Percentiles rank a stretch among this genome's conserved stretches.
phyloP scores from a whole-genome alignment of 2,329 filamentous ascomycete genomes.

The Aspergillus phoenicis region DNA sequence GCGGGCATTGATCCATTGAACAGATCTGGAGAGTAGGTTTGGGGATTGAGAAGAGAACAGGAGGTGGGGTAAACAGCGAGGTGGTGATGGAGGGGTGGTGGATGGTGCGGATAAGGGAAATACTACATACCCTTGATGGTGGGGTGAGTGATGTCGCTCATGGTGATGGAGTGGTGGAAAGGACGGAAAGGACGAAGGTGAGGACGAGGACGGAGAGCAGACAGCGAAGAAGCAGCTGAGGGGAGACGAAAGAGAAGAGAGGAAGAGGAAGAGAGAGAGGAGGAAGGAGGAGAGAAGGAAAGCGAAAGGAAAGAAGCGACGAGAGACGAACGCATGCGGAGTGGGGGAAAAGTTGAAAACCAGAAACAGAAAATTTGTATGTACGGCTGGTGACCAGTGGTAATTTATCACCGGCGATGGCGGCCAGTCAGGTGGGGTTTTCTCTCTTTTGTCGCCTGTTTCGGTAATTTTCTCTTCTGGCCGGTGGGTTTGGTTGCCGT shows the following conservation, averaged over 20 bases:
- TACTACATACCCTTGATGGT: conserved; percentile 69
- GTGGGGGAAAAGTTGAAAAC: conserved; percentile 22
- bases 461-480: not conserved
- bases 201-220: conserved; percentile 18
- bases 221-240: conserved; percentile 22
- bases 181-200: conserved; percentile 19
- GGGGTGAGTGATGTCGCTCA: conserved; percentile 72
- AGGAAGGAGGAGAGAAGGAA: conserved; percentile 16
- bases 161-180: conserved; percentile 47
- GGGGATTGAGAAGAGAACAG: not conserved
- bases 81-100: conserved; percentile 18
- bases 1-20: conserved; percentile 7
- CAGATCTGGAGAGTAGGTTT: not conserved
- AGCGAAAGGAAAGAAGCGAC: conserved; percentile 16
- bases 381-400: conserved; percentile 10
- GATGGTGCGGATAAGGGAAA: conserved; percentile 15
- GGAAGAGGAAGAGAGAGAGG: conserved; percentile 27
- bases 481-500: not conserved
- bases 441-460: conserved; percentile 9
- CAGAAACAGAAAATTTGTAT: conserved; percentile 8
- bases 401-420: not conserved
- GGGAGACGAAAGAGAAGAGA: conserved; percentile 28
- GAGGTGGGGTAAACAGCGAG: conserved; percentile 23
- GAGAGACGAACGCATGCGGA: conserved; percentile 23
- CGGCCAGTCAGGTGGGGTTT: conserved; percentile 8